These are phyloP conservation scores for Coemansia sp. DNA, from an alignment of 371 early-diverging fungal species.

Conservation along the genomic window DNA sequence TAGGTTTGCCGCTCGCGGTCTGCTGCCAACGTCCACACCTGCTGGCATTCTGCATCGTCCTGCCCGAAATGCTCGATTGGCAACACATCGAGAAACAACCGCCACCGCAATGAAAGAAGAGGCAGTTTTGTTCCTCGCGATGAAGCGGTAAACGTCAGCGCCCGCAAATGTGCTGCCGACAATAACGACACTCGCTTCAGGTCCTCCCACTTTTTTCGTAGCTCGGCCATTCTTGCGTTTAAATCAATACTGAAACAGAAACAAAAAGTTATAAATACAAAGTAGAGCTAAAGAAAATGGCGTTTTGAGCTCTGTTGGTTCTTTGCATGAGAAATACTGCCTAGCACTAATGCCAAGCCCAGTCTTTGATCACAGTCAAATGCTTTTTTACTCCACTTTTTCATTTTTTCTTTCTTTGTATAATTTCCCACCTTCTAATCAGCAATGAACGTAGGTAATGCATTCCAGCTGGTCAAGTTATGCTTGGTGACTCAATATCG, in stretches of 20 bases:
- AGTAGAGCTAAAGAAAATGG: not conserved
- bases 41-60: slow-evolving; percentile 28
- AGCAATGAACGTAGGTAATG: slow-evolving; percentile 5
- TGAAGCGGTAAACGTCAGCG: slow-evolving; percentile 14
- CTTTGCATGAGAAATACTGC: not conserved
- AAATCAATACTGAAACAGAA: not conserved
- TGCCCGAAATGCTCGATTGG: slow-evolving; percentile 36
- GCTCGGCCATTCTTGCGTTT: slow-evolving; percentile 11
- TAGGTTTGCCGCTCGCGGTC: slow-evolving; percentile 38
- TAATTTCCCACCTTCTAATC: not conserved
- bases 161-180: slow-evolving; percentile 25
- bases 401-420: not conserved
- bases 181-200: slow-evolving; percentile 27
- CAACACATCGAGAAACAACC: slow-evolving; percentile 33
- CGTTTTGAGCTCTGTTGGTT: not conserved
- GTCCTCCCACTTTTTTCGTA: slow-evolving; percentile 20
- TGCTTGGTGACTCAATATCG: not conserved
- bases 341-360: not conserved
- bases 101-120: slow-evolving; percentile 41
- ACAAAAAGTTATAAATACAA: not conserved
- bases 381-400: not conserved
- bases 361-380: not conserved
- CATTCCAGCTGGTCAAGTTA: not conserved
- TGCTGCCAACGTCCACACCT: slow-evolving; percentile 15
- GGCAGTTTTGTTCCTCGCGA: slow-evolving; percentile 7